Evolutionary conservation across 176 grass and related monocot species (phyloP).

Genomic region (Phragmites australis): DNA sequence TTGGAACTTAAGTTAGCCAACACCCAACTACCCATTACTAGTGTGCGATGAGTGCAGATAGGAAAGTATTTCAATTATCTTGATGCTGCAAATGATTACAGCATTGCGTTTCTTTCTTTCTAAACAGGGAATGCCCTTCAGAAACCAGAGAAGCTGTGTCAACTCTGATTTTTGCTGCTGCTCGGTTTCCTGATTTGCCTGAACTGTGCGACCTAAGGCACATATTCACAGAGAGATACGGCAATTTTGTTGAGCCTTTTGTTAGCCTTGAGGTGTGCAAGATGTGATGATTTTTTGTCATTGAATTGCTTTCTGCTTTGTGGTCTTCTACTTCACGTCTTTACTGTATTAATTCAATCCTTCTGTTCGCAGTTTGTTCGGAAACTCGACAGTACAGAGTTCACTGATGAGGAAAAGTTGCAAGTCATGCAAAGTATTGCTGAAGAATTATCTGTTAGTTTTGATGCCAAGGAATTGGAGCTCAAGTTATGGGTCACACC

Average conservation of each 20-base stretch:
- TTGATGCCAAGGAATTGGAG: slow-evolving; percentile 56
- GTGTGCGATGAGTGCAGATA: not conserved
- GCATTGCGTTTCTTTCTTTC: slow-evolving; percentile 4
- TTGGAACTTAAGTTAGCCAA: not conserved
- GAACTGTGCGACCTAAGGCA: slow-evolving; percentile 73
- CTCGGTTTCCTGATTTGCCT: slow-evolving; percentile 80
- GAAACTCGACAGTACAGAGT: slow-evolving; percentile 61
- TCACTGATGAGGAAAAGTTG: slow-evolving; percentile 66
- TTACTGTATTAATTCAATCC: slow-evolving; percentile 1
- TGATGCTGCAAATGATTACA: not conserved
- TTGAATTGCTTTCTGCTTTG: not conserved
- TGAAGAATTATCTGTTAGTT: slow-evolving; percentile 57
- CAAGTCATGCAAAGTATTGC: slow-evolving; percentile 66
- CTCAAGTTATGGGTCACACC: slow-evolving; percentile 37
- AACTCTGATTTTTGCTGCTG: slow-evolving; percentile 84
- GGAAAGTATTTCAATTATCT: not conserved
- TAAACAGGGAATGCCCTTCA: slow-evolving; percentile 70
- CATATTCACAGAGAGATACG: slow-evolving; percentile 70
- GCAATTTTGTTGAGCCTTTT: slow-evolving; percentile 60
- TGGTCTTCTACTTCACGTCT: not conserved
- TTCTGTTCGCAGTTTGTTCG: slow-evolving; percentile 69
- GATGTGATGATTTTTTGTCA: not conserved
- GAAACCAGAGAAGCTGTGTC: slow-evolving; percentile 79
- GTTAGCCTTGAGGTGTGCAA: slow-evolving; percentile 69
- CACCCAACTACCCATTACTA: not conserved